These are phyloP conservation scores for Solanum corneliomulleri DNA, from an alignment of 257 asterid species.

Conservation along the genomic window DNA sequence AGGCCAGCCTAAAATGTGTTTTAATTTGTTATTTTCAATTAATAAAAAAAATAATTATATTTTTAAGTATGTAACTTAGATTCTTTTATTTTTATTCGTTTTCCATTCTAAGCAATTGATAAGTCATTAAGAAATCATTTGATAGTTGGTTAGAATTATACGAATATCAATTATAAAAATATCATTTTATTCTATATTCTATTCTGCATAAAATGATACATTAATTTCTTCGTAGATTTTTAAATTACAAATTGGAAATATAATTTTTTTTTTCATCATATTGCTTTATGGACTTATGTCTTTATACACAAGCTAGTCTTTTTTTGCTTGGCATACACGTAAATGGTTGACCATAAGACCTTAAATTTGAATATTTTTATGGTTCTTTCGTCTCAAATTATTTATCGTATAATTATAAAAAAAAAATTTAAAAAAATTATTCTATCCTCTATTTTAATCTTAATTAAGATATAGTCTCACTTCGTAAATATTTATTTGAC, in stretches of 20 bases:
- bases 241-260: background rate
- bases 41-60: too few species aligned
- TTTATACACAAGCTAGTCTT: background rate
- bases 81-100: background rate
- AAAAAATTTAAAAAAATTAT: too few species aligned
- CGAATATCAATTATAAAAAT: fast-evolving
- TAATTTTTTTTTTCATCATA: background rate
- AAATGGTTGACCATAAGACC: background rate
- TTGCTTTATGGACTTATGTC: background rate
- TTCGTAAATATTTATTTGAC: too few species aligned
- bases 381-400: background rate
- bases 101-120: background rate
- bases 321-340: background rate
- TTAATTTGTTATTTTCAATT: background rate
- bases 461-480: too few species aligned
- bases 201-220: too few species aligned
- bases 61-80: background rate
- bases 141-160: too few species aligned
- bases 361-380: background rate
- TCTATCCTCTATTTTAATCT: too few species aligned
- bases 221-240: too few species aligned
- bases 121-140: fast-evolving
- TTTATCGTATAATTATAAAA: background rate
- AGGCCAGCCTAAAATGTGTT: background rate
- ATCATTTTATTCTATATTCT: too few species aligned